Base-by-base conservation (phyloP, 2,329 filamentous ascomycete species). In the Colletotrichum echinochloae region DNA sequence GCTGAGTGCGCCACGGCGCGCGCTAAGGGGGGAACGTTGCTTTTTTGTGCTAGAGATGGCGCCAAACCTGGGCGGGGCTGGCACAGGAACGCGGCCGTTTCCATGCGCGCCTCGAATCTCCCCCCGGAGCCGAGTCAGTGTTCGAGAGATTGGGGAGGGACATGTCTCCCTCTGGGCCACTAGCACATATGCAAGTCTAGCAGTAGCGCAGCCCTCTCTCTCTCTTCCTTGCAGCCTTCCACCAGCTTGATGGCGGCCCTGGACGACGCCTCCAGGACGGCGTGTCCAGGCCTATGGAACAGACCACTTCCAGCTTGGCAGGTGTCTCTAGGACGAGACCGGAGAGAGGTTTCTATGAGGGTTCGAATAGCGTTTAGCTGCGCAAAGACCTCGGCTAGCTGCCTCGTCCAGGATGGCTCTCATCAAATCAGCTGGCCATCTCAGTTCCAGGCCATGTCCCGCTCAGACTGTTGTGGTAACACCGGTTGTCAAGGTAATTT, bases 1-100 rank as follows among this genome's bases (percentile, higher is more conserved):
- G 64, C 57, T 70, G 64, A 67, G 51, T 37, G 41, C 64, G 68
- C 68, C 46, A 54, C 28, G 57, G 52, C 57, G 26, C 44, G 49
- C 68, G 68, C 68, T 70, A 70, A 35, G 30, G 51, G 26, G 23
- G 44, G 39, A 33, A 52, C 57, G 57, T 68, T 70, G 33, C 68
- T 68, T 70, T 66, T 68, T 49, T 28, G n/a, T 3, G n/a, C 35
- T 44, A 41, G 30, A 49, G 28, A 37, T 59, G 55, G 57, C 37
- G 68, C 54, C 35, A 37, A 41, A 46, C 23, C 26, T 23, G 28
- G 49, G 20, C 44, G 3, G 55, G 51, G 33, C 51, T 59, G 65
- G 35, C 39, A 63, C 59, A 63, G 68, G 51, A 67, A 70, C 67
- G 57, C 64, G 64, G 64, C 35, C 26, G 44, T 46, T 62, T 23